These are phyloP conservation scores for Astragalus glycyphyllos DNA, from an alignment of 306 rosid species.

Conservation along the genomic window DNA sequence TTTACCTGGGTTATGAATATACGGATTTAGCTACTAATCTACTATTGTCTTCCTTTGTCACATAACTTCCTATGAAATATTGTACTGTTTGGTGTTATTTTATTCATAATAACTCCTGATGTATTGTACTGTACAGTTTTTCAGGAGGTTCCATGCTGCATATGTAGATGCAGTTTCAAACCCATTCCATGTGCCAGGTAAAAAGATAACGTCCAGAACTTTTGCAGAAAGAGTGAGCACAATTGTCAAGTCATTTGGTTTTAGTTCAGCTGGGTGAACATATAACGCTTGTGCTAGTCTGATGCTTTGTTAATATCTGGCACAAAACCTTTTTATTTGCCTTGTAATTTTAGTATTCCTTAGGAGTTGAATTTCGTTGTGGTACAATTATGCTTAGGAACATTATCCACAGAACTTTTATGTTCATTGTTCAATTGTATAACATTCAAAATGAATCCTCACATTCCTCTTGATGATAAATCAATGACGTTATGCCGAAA, in stretches of 20 bases:
- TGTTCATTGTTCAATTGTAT: conserved; percentile 25
- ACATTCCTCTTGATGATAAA: too few relatives aligned
- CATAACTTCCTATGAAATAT: conserved; percentile 1
- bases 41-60: conserved; percentile 29
- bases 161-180: conserved; percentile 95
- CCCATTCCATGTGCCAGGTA: conserved; percentile 92
- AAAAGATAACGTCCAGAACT: conserved; percentile 88
- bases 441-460: conserved; percentile 19
- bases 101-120: conserved; percentile 20
- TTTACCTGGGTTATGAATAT: conserved; percentile 8
- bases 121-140: conserved; percentile 59
- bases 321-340: conserved; percentile 18
- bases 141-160: conserved; percentile 86
- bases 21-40: conserved; percentile 19
- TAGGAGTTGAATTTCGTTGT: conserved; percentile 20
- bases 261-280: conserved; percentile 65
- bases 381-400: conserved; percentile 37
- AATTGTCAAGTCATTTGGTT: conserved; percentile 91
- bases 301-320: conserved; percentile 37
- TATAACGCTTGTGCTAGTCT: conserved; percentile 7
- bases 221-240: conserved; percentile 90
- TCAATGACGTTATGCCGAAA: too few relatives aligned
- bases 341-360: conserved; percentile 33
- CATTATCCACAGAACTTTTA: conserved; percentile 25
- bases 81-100: conserved; percentile 33